A percentile compares a stretch with the other conserved stretches of the same genome.
These are phyloP conservation scores for Aspergillus udagawae DNA, from an alignment of 2,329 filamentous ascomycete species.

Conservation along the genomic window DNA sequence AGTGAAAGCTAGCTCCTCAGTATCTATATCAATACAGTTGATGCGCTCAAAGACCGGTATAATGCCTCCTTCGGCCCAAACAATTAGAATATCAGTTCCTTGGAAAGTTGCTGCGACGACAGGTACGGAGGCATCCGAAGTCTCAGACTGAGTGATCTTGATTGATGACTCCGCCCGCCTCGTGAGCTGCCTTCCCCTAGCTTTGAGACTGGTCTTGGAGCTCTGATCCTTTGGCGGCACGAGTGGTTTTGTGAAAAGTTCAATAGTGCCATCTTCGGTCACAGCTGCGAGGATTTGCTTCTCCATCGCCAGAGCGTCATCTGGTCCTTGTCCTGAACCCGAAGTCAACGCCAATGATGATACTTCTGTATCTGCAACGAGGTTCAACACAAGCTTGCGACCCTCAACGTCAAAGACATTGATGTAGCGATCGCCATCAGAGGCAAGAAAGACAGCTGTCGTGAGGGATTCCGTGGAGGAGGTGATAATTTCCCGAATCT, in stretches of 20 bases:
- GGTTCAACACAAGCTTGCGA: slow-evolving; percentile 43
- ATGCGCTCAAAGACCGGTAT: slow-evolving; percentile 48
- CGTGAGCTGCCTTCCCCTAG: slow-evolving; percentile 43
- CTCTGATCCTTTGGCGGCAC: slow-evolving; percentile 26
- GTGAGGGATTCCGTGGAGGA: slow-evolving; percentile 34
- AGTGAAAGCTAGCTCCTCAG: slow-evolving; percentile 41
- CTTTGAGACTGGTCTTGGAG: slow-evolving; percentile 39
- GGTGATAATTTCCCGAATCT: slow-evolving; percentile 46
- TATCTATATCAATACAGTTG: slow-evolving; percentile 43
- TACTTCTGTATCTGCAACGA: slow-evolving; percentile 48
- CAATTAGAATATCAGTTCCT: slow-evolving; percentile 44
- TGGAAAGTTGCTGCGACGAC: slow-evolving; percentile 44
- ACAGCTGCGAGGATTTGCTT: slow-evolving; percentile 45
- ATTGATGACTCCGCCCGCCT: slow-evolving; percentile 43
- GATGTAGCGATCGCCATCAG: slow-evolving; percentile 48
- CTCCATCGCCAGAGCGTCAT: slow-evolving; percentile 19
- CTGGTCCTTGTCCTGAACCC: slow-evolving; percentile 13
- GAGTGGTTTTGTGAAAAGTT: slow-evolving; percentile 49
- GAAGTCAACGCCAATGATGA: slow-evolving; percentile 34
- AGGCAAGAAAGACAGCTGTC: slow-evolving; percentile 43
- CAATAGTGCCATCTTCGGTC: slow-evolving; percentile 46
- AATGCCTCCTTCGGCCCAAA: slow-evolving; percentile 48
- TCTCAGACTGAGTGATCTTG: slow-evolving; percentile 42
- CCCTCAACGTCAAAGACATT: slow-evolving; percentile 46
- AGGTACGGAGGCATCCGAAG: slow-evolving; percentile 36